These are phyloP conservation scores for Populus trichocarpa DNA, from an alignment of 441 rosid genomes.

Conservation along the genomic window DNA sequence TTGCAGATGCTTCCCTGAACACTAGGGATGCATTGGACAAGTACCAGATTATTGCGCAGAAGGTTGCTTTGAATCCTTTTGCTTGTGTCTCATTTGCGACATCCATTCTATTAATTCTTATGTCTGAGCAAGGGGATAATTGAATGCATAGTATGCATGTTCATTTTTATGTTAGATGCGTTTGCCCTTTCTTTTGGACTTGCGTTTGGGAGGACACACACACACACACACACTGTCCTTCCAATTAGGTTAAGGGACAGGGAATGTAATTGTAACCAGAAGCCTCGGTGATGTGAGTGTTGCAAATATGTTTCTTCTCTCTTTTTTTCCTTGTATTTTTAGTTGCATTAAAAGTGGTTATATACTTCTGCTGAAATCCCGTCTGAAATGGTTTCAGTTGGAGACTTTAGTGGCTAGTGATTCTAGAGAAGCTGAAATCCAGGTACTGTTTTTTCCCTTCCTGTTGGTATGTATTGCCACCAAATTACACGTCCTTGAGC, in stretches of 20 bases:
- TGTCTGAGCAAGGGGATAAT: not conserved
- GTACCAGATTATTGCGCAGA: slow-evolving; percentile 75
- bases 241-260: not conserved
- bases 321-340: not conserved
- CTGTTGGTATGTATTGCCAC: slow-evolving; percentile 4
- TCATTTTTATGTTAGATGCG: not conserved
- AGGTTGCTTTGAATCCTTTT: slow-evolving; percentile 41
- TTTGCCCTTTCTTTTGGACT: not conserved
- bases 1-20: slow-evolving; percentile 64
- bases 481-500: not conserved
- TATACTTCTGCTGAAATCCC: slow-evolving; percentile 19
- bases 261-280: not conserved
- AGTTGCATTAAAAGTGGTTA: not conserved
- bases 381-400: slow-evolving; percentile 54
- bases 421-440: slow-evolving; percentile 79
- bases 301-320: not conserved
- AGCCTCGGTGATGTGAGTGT: not conserved
- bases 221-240: not conserved
- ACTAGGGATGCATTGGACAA: slow-evolving; percentile 96
- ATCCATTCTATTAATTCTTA: not conserved
- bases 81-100: not conserved
- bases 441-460: slow-evolving; percentile 46
- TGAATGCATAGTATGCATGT: not conserved
- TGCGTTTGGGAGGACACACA: not conserved
- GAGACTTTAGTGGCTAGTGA: slow-evolving; percentile 69